Percentiles rank a stretch among this genome's conserved stretches.
These are phyloP conservation scores for Xylaria arbuscula DNA, from an alignment of 2,329 filamentous ascomycete species.

Conservation along the genomic window DNA sequence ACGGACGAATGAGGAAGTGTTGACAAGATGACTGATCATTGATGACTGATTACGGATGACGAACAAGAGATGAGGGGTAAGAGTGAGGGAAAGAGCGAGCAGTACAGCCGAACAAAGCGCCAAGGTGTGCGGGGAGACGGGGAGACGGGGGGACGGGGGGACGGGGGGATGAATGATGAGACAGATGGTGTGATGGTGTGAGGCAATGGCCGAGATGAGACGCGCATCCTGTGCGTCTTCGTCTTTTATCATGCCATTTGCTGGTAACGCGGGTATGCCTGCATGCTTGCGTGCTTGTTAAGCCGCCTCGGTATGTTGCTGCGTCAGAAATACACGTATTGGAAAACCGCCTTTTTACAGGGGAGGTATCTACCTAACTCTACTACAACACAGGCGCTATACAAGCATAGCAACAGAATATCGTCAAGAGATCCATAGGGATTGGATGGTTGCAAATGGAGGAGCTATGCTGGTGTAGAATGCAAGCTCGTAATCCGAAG, in stretches of 20 bases:
- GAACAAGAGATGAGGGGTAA: neutral
- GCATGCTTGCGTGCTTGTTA: neutral
- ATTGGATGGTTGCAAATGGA: neutral
- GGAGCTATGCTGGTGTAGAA: neutral
- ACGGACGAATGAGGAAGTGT: neutral
- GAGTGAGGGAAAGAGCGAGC: neutral
- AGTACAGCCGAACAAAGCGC: neutral
- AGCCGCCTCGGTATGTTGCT: neutral
- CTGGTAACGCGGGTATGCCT: too few relatives aligned
- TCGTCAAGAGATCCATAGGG: neutral
- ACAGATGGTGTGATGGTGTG: neutral
- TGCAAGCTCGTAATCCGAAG: conserved; percentile 44
- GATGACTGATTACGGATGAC: neutral
- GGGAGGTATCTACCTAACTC: neutral
- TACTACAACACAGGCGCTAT: neutral
- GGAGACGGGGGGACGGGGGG: too few relatives aligned
- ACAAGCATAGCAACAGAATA: neutral
- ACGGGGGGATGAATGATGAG: too few relatives aligned
- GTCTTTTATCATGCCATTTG: too few relatives aligned
- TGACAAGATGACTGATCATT: neutral
- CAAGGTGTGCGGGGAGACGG: neutral
- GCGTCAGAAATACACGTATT: neutral
- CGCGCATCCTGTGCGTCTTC: neutral
- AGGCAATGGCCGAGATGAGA: neutral
- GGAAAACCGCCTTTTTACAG: neutral